A percentile compares a stretch with the other conserved stretches of the same genome.
These are phyloP conservation scores for Malus sylvestris DNA, from an alignment of 306 rosid species.

Conservation along the genomic window DNA sequence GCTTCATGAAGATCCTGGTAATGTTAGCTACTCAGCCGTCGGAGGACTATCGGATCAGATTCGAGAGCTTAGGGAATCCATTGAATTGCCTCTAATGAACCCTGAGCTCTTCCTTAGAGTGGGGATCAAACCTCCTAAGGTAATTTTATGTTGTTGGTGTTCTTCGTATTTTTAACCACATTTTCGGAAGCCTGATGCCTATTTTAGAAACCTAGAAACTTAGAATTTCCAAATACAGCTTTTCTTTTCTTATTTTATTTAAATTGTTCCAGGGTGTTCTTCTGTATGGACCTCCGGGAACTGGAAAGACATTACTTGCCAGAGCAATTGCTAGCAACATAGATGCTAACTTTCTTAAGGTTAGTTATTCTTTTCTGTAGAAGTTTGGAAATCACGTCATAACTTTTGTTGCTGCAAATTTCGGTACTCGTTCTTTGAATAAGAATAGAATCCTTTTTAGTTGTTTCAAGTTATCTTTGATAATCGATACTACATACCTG, in stretches of 20 bases:
- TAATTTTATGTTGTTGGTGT: conserved; percentile 8
- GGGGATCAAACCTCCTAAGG: conserved; percentile 99
- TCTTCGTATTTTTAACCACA: background rate
- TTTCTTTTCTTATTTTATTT: background rate
- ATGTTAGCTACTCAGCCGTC: conserved; percentile 96
- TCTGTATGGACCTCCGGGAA: conserved; percentile 97
- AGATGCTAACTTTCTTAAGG: conserved; percentile 94
- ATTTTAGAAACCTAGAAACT: background rate
- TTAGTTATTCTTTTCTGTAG: conserved; percentile 14
- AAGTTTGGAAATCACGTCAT: background rate
- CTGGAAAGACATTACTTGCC: conserved; percentile 91
- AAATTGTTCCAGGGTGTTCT: conserved; percentile 72
- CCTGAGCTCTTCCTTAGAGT: conserved; percentile 94
- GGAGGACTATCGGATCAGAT: conserved; percentile 98
- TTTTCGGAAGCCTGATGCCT: background rate
- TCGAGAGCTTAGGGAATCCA: conserved; percentile 90
- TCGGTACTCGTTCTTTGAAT: background rate
- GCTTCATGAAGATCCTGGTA: conserved; percentile 98
- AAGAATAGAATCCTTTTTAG: background rate
- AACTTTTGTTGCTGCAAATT: background rate
- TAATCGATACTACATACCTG: background rate
- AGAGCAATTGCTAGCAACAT: conserved; percentile 96
- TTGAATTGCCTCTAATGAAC: conserved; percentile 92
- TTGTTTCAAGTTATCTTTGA: background rate
- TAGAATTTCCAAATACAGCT: background rate